These are phyloP conservation scores for Oryza brachyantha DNA, from an alignment of 176 grass and related monocot species.

Conservation along the genomic window DNA sequence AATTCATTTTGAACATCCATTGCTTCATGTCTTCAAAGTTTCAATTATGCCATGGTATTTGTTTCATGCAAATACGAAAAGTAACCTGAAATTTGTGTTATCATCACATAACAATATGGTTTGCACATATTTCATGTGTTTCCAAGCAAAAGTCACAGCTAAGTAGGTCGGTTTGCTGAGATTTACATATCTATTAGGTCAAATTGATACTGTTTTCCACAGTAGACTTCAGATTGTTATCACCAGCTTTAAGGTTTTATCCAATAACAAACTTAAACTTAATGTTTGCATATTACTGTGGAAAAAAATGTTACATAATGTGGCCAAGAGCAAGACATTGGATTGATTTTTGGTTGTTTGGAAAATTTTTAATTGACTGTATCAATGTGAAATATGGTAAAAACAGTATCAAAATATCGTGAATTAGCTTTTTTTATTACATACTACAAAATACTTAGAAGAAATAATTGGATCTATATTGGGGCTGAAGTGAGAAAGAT, in stretches of 20 bases:
- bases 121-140: slow-evolving; percentile 4
- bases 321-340: background rate
- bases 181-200: slow-evolving; percentile 3
- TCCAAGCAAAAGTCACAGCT: background rate
- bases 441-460: background rate
- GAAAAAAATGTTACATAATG: background rate
- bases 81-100: background rate
- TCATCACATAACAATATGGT: background rate
- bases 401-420: background rate
- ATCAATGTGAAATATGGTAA: background rate
- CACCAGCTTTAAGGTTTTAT: background rate
- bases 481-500: background rate
- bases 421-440: background rate
- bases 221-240: background rate
- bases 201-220: slow-evolving; percentile 14
- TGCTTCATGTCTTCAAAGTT: background rate
- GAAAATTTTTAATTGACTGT: background rate
- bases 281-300: background rate
- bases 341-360: background rate
- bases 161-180: background rate
- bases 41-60: background rate
- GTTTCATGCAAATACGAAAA: slow-evolving; percentile 2
- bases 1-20: slow-evolving; percentile 10
- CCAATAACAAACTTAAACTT: background rate
- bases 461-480: background rate